phyloP scores from a whole-genome alignment of 176 grass and related monocot species.

The Stipa capillata region DNA sequence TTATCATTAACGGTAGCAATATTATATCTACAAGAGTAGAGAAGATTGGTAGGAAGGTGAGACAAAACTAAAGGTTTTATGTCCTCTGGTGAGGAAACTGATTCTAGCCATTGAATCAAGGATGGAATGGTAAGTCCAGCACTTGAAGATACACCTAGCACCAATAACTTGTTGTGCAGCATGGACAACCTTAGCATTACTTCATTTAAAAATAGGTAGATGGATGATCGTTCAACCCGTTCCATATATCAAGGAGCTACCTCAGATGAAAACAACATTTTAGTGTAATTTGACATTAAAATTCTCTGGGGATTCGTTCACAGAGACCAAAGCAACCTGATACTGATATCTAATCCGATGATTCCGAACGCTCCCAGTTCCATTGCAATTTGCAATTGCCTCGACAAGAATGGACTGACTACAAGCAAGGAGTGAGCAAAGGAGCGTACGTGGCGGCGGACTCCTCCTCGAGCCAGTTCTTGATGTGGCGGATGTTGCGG shows the following conservation, averaged over 20 bases:
- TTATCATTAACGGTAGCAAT: neutral
- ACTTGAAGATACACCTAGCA: neutral
- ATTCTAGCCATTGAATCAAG: neutral
- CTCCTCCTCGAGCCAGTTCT: slow-evolving; percentile 87
- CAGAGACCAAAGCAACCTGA: neutral
- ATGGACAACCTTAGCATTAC: neutral
- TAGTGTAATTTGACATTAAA: neutral
- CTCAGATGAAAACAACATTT: neutral
- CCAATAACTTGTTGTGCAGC: neutral
- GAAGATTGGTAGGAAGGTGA: neutral
- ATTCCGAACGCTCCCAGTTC: neutral
- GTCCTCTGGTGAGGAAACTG: neutral
- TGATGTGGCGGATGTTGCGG: slow-evolving; percentile 80
- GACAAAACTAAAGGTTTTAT: neutral
- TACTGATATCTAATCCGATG: neutral
- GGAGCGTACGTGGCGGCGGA: slow-evolving; percentile 63
- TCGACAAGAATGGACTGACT: neutral
- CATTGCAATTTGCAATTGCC: neutral
- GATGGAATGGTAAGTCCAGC: neutral
- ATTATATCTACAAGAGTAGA: neutral
- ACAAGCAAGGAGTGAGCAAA: neutral
- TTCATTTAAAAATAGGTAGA: neutral
- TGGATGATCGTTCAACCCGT: neutral
- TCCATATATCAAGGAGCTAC: neutral
- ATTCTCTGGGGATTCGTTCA: neutral